Evolutionary conservation across 495 filamentous ascomycete genomes (phyloP), one percentile per base, ranked within the genome.

Genomic region (Daldinia vernicosa): DNA sequence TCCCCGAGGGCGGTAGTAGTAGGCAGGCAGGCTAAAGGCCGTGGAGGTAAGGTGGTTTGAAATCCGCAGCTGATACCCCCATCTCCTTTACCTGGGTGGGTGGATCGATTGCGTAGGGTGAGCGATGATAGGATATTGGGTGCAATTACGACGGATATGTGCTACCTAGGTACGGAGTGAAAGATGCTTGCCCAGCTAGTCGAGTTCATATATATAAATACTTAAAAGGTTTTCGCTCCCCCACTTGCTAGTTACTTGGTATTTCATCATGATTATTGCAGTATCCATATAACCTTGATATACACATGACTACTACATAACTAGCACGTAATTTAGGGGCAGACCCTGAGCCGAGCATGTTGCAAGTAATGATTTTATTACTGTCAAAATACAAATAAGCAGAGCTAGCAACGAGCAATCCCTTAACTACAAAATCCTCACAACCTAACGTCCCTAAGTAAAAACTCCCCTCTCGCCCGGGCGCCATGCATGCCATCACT

Each of bases 331-430:
- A 35, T 35, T 35, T 35, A 35, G 3, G 12, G 33, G 12, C 12
- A 35, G 33, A 5, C 12, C 12, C 33, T 14, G 33, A 35, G 33
- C 33, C 33, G 33, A 35, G 12, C 33, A 35, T 3, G 33, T 15
- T 15, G 12, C 15, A 15, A 53, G 50, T 53, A 53, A 63, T 17
- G 60, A 58, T 52, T 70, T 65, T 65, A 70, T 70, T 70, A 70
- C 50, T 60, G 27, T 30, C 43, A 47, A 17, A 30, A 53, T 58
- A 53, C 24, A 53, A 30, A 35, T 60, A 65, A 51, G 47, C 58
- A 52, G 35, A 70, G 67, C 60, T 35, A 56, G 53, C 30, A 24
- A 64, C 39, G 50, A 39, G 57, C 60, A 54, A 54, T 53, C 45
- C 60, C 54, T 65, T 65, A 63, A 35, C 12, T 33, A 64, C 60